Base-by-base conservation (phyloP, 1,284 basidiomycete species). In the Pseudozyma thailandica region DNA sequence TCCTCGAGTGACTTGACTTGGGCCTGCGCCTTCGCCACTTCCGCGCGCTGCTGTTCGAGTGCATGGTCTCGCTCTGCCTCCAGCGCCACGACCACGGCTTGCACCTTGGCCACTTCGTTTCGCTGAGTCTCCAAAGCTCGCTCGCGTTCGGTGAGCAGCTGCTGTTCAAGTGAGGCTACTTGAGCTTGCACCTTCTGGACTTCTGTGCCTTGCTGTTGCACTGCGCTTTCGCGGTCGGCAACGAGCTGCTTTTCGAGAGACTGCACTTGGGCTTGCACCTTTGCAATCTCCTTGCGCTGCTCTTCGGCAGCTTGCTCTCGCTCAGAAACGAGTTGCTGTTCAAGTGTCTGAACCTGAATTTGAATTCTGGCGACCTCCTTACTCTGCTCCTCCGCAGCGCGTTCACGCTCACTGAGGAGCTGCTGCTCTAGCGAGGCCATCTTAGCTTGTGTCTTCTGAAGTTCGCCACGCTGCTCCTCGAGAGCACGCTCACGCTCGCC, bases 401-500 rank as follows among this genome's bases (percentile, higher is more conserved):
- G 33, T n/a, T 68, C 42, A 18, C 45, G 53, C 42, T 61, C 41
- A 23, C 12, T 37, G 16, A 47, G 35, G 26, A 57, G 54, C 43
- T 57, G 46, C 50, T 64, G 35, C 23, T 68, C 53, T 27, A 57
- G 49, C 23, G 41, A 50, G 42, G 38, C 46, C n/a, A 55, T 37
- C 18, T 47, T 20, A 6, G 41, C 23, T 6, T 51, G 42, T 1
- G 48, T 43, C 54, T 58, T 56, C 30, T 62, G 46, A 33, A 62
- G 33, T 25, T 55, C 39, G 39, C 26, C 28, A 16, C 48, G 51
- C 42, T 69, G 45, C 21, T 44, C 43, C 26, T 66, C 50, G 20
- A 63, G 61, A 26, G 59, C 68, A 12, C 39, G 41, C 45, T 61
- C 47, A 9, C 44, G 49, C n/a, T 59, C 56, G 25, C 41, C 46